Evolutionary conservation across 257 asterid species (phyloP).

Genomic region (Verbena officinalis): DNA sequence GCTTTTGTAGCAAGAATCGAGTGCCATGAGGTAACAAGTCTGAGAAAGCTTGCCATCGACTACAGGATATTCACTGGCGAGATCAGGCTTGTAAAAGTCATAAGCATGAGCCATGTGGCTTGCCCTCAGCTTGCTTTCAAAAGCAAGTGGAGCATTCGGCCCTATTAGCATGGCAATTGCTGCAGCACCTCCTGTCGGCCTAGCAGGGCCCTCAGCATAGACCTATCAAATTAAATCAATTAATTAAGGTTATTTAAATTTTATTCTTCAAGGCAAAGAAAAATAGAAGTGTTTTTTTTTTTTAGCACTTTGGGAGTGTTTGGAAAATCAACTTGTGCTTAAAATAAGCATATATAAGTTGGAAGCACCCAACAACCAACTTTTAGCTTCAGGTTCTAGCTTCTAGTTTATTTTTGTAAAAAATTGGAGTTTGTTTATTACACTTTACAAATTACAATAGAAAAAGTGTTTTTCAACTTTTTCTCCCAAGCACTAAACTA

Average conservation of each 20-base stretch:
- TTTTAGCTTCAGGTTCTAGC: too few relatives aligned
- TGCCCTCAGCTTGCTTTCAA: constrained; percentile 69
- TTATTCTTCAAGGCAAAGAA: too few relatives aligned
- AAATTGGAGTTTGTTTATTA: too few relatives aligned
- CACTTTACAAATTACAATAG: too few relatives aligned
- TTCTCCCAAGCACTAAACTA: too few relatives aligned
- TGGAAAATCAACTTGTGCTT: too few relatives aligned
- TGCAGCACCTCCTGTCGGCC: constrained; percentile 86
- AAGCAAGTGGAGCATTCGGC: constrained; percentile 73
- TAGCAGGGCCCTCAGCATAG: constrained; percentile 81
- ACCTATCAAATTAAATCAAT: constrained; percentile 44
- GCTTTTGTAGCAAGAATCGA: constrained; percentile 66
- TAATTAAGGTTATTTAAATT: neutral
- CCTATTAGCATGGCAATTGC: constrained; percentile 76
- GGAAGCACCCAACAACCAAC: too few relatives aligned
- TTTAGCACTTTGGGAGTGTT: too few relatives aligned
- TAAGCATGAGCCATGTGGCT: constrained; percentile 77
- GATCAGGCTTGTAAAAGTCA: constrained; percentile 78
- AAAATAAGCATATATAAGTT: too few relatives aligned
- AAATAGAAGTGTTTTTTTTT: too few relatives aligned
- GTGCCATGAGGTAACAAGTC: constrained; percentile 77
- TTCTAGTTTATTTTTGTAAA: too few relatives aligned
- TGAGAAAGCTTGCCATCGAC: constrained; percentile 84
- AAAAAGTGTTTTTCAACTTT: too few relatives aligned
- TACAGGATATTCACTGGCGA: constrained; percentile 82